These are phyloP conservation scores for Effrenium voratum DNA, from an alignment of 73 alveolate species.

Conservation along the genomic window DNA sequence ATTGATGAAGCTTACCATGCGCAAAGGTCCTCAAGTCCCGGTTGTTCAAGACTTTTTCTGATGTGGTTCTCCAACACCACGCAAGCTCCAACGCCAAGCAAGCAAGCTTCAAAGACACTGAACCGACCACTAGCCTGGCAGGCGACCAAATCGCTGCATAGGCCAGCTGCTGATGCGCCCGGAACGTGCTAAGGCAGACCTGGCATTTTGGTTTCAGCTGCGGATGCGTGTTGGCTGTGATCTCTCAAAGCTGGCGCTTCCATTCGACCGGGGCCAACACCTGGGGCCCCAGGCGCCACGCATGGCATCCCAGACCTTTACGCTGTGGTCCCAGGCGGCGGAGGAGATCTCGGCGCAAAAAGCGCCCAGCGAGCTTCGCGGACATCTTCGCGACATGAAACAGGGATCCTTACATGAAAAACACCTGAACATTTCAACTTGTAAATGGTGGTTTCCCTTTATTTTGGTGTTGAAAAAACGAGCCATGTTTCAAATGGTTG, in stretches of 20 bases:
- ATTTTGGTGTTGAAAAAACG: background rate
- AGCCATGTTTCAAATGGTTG: background rate
- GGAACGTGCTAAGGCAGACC: constrained; percentile 79
- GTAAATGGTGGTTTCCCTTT: background rate
- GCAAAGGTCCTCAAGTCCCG: too few relatives aligned
- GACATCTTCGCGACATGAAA: background rate
- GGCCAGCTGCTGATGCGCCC: constrained; percentile 90
- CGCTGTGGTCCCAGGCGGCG: constrained; percentile 88
- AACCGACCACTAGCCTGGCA: constrained; percentile 10
- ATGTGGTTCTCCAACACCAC: too few relatives aligned
- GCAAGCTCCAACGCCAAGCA: background rate
- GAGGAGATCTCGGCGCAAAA: constrained; percentile 29
- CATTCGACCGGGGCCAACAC: background rate
- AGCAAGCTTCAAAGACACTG: background rate
- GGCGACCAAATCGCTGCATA: constrained; percentile 92
- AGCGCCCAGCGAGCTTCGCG: background rate
- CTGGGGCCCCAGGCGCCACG: constrained; percentile 14
- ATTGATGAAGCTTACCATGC: too few relatives aligned
- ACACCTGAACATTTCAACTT: too few relatives aligned
- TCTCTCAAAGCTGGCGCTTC: background rate
- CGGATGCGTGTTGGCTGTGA: background rate
- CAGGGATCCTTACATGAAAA: background rate
- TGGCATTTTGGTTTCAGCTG: background rate
- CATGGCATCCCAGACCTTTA: constrained; percentile 91
- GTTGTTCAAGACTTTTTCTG: too few relatives aligned